Percentiles rank a stretch among this genome's conserved stretches.
Evolutionary conservation across 306 rosid genomes (phyloP).

Genomic region (Lithocarpus polystachyus): DNA sequence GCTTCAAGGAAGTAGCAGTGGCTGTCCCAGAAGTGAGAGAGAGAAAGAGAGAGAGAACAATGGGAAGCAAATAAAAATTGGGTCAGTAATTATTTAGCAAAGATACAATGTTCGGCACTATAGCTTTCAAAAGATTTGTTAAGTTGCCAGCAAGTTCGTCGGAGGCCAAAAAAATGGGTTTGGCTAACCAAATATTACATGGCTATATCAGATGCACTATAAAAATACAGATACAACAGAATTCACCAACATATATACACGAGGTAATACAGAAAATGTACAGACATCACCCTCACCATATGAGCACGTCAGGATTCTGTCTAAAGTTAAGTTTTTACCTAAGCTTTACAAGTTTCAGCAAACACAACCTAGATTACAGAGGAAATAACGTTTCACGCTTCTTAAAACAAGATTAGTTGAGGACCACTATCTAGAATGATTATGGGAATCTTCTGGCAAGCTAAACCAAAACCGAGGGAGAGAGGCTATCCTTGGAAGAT

Average conservation of each 20-base stretch:
- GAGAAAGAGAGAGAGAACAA: no score
- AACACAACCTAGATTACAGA: conserved; percentile 25
- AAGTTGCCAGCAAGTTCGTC: no score
- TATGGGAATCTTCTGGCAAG: conserved; percentile 42
- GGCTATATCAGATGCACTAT: background rate
- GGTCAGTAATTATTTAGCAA: no score
- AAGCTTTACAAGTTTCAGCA: conserved; percentile 11
- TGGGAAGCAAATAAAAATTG: no score
- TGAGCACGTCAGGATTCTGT: conserved; percentile 29
- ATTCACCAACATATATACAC: background rate
- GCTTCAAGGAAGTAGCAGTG: no score
- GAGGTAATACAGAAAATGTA: background rate
- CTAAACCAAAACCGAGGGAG: conserved; percentile 63
- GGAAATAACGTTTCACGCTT: background rate
- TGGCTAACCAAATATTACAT: no score
- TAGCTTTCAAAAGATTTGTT: no score
- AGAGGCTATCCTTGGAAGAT: conserved; percentile 79
- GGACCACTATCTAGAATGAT: conserved; percentile 37
- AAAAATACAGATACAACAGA: background rate
- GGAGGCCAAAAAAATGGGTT: no score
- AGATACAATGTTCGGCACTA: no score
- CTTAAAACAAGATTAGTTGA: conserved; percentile 9
- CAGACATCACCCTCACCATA: background rate
- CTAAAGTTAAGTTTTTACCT: conserved; percentile 35
- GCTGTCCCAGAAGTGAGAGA: no score